Evolutionary conservation across 257 asterid species (phyloP).

Genomic region (Asclepias syriaca): DNA sequence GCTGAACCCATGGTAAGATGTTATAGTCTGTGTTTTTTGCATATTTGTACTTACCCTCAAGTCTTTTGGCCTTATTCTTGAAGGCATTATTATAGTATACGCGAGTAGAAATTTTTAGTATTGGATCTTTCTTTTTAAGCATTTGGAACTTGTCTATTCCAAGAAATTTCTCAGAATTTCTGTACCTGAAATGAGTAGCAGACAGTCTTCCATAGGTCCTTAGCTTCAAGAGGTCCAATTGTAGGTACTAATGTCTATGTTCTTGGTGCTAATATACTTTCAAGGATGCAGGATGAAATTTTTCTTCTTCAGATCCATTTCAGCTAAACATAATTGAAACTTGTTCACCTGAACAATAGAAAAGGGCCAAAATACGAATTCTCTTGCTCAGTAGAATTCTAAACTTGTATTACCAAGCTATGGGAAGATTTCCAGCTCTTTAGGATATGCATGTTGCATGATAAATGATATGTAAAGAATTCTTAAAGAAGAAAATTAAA

Average conservation of each 20-base stretch:
- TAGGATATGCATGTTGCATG: background rate
- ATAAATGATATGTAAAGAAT: no score
- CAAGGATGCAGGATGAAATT: background rate
- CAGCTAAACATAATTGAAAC: background rate
- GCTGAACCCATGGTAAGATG: background rate
- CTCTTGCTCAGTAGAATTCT: background rate
- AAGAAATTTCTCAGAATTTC: background rate
- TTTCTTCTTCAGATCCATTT: background rate
- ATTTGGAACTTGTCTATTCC: background rate
- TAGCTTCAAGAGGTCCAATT: background rate
- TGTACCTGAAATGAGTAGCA: conserved; percentile 1
- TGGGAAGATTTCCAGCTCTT: background rate
- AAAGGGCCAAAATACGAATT: background rate
- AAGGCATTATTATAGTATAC: background rate
- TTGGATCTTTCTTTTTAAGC: background rate
- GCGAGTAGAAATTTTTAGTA: background rate
- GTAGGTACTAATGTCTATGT: background rate
- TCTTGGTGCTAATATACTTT: background rate
- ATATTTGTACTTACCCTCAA: background rate
- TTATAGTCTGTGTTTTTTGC: background rate
- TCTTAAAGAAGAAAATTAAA: no score
- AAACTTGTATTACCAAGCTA: background rate
- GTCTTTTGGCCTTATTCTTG: background rate
- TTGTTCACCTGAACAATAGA: background rate
- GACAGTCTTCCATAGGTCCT: background rate